Evolutionary conservation across 306 rosid species (phyloP).

Genomic region (Cucurbita pepo): DNA sequence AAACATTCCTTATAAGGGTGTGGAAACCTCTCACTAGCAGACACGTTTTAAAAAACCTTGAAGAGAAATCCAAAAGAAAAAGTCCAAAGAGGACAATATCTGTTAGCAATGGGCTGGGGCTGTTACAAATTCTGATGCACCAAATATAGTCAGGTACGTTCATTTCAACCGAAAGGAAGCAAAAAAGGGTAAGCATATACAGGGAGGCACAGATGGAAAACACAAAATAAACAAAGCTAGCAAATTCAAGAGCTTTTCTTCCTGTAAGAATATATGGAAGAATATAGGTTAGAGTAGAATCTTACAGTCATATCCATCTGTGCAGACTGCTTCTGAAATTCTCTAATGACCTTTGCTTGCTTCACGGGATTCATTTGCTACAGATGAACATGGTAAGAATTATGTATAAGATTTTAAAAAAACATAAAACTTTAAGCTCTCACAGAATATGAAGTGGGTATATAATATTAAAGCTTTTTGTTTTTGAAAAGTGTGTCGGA

Average conservation of each 20-base stretch:
- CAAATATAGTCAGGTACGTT: not conserved
- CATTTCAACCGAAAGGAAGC: not conserved
- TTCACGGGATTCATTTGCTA: slow-evolving; percentile 93
- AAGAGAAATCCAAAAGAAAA: no score
- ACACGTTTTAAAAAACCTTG: no score
- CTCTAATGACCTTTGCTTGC: slow-evolving; percentile 62
- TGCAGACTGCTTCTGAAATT: slow-evolving; percentile 95
- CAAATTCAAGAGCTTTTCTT: not conserved
- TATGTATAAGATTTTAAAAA: not conserved
- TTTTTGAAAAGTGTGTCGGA: not conserved
- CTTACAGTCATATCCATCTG: slow-evolving; percentile 99
- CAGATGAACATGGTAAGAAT: slow-evolving; percentile 12
- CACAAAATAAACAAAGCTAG: not conserved
- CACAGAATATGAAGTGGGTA: not conserved
- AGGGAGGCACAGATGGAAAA: not conserved
- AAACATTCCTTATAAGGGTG: no score
- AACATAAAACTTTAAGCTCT: not conserved
- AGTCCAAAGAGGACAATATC: no score
- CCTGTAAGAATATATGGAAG: not conserved
- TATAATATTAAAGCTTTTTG: not conserved
- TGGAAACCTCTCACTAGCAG: no score
- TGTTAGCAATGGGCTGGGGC: no score
- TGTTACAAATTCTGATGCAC: not conserved
- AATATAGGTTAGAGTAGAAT: slow-evolving; percentile 3
- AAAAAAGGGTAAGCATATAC: not conserved